Percentiles rank a stretch among this genome's conserved stretches.
phyloP scores from a whole-genome alignment of 108 stramenopile species.

The Aurantiochytrium sp. region DNA sequence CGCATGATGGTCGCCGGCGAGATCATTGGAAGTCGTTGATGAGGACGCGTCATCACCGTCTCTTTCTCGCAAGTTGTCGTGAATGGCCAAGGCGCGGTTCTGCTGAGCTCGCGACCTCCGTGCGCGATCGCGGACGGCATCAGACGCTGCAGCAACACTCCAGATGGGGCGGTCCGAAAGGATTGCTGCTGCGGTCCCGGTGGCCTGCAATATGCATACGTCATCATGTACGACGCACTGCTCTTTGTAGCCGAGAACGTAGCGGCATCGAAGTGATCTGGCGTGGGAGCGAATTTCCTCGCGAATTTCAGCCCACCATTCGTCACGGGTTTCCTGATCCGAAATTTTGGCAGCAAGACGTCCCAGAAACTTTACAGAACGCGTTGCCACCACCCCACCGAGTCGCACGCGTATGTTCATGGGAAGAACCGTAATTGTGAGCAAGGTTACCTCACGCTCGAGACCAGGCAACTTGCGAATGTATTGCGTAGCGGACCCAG shows the following conservation, averaged over 20 bases:
- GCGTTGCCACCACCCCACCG: slow-evolving; percentile 83
- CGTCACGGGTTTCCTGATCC: slow-evolving; percentile 88
- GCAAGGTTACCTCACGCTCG: not conserved
- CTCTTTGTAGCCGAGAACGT: slow-evolving; percentile 87
- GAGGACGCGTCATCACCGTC: too few relatives aligned
- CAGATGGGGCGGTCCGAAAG: not conserved
- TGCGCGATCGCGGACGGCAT: not conserved
- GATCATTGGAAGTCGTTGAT: too few relatives aligned
- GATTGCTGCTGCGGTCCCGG: slow-evolving; percentile 77
- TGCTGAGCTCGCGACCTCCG: not conserved
- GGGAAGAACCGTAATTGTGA: not conserved
- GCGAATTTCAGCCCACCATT: slow-evolving; percentile 93
- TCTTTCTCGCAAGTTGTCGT: not conserved
- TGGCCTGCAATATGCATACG: slow-evolving; percentile 78
- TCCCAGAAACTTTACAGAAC: slow-evolving; percentile 86
- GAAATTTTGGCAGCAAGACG: slow-evolving; percentile 68
- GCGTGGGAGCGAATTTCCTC: slow-evolving; percentile 88
- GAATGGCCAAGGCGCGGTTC: not conserved
- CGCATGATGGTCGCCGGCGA: too few relatives aligned
- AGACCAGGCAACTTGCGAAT: not conserved
- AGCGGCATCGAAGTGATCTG: slow-evolving; percentile 73
- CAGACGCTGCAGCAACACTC: not conserved
- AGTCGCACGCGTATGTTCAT: slow-evolving; percentile 65
- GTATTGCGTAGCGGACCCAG: not conserved
- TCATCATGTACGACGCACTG: slow-evolving; percentile 89